These are phyloP conservation scores for Hericium coralloides DNA, from an alignment of 768 basidiomycete species.

Conservation along the genomic window DNA sequence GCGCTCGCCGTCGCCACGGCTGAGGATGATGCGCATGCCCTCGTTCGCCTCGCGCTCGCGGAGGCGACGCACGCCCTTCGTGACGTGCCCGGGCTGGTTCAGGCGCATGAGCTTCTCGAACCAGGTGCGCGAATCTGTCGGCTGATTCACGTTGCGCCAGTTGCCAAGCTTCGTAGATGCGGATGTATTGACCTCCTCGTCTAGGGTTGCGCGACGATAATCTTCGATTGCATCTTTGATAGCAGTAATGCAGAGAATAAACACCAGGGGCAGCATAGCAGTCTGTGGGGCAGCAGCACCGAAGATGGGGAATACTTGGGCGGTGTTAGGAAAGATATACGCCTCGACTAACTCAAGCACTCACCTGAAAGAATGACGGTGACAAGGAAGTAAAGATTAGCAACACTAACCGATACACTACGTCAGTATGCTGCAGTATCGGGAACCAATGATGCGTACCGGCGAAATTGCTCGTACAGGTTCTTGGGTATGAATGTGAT, in stretches of 20 bases:
- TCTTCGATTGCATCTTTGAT: slow-evolving; percentile 97
- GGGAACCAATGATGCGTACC: slow-evolving; percentile 37
- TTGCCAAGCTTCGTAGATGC: slow-evolving; percentile 84
- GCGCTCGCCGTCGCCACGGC: slow-evolving; percentile 26
- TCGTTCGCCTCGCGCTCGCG: slow-evolving; percentile 71
- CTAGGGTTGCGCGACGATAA: slow-evolving; percentile 78
- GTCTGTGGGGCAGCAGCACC: slow-evolving; percentile 79
- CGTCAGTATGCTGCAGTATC: not conserved
- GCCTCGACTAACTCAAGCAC: not conserved
- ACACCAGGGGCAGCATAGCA: slow-evolving; percentile 76
- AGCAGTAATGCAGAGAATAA: slow-evolving; percentile 83
- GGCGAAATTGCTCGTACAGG: slow-evolving; percentile 87
- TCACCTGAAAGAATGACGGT: slow-evolving; percentile 75
- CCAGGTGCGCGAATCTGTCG: slow-evolving; percentile 66
- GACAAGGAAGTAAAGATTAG: slow-evolving; percentile 87
- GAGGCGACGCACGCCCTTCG: slow-evolving; percentile 78
- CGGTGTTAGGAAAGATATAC: not conserved
- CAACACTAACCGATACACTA: slow-evolving; percentile 42
- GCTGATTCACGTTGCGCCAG: slow-evolving; percentile 89
- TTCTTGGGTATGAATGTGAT: slow-evolving; percentile 92
- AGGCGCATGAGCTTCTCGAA: slow-evolving; percentile 64
- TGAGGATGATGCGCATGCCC: slow-evolving; percentile 56
- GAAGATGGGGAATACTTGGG: slow-evolving; percentile 79
- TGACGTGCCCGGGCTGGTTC: slow-evolving; percentile 64
- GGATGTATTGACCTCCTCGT: slow-evolving; percentile 93